Percentiles rank a stretch among this genome's conserved stretches.
phyloP scores from a whole-genome alignment of 768 basidiomycete genomes.

The Galerina marginata region DNA sequence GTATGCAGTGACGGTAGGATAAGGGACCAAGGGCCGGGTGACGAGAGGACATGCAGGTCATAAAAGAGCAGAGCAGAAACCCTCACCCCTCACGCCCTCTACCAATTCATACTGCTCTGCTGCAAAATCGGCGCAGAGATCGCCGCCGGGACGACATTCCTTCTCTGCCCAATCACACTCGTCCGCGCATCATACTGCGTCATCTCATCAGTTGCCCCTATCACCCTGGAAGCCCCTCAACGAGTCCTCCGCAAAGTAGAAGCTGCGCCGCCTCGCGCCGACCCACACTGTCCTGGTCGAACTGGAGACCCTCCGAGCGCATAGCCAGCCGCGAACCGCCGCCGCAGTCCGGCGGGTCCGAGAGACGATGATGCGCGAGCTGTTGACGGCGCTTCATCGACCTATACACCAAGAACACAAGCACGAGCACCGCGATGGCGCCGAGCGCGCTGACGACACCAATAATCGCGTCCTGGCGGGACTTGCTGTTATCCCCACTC shows the following conservation, averaged over 20 bases:
- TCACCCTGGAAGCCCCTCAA: constrained; percentile 61
- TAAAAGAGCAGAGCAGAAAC: neutral
- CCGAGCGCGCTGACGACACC: constrained; percentile 88
- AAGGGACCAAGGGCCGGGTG: too few relatives aligned
- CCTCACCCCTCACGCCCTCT: constrained; percentile 1
- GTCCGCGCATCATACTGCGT: constrained; percentile 12
- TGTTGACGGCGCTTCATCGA: constrained; percentile 70
- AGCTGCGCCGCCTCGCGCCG: constrained; percentile 73
- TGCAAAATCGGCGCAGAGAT: constrained; percentile 80
- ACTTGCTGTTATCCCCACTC: constrained; percentile 36
- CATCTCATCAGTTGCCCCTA: constrained; percentile 23
- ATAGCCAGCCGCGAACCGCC: constrained; percentile 44
- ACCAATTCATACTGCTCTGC: constrained; percentile 91
- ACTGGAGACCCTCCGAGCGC: constrained; percentile 70
- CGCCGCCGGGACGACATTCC: constrained; percentile 59
- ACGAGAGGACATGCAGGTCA: neutral
- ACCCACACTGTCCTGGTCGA: constrained; percentile 80
- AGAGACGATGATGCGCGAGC: constrained; percentile 73
- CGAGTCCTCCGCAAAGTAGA: constrained; percentile 89
- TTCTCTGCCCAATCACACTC: constrained; percentile 57
- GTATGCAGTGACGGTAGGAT: too few relatives aligned
- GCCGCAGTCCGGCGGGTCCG: constrained; percentile 51
- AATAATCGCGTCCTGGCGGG: constrained; percentile 85
- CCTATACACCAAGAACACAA: constrained; percentile 74
- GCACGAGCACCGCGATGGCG: constrained; percentile 72